Base-by-base conservation (phyloP, 106 monocot species). In the Platanthera zijinensis region DNA sequence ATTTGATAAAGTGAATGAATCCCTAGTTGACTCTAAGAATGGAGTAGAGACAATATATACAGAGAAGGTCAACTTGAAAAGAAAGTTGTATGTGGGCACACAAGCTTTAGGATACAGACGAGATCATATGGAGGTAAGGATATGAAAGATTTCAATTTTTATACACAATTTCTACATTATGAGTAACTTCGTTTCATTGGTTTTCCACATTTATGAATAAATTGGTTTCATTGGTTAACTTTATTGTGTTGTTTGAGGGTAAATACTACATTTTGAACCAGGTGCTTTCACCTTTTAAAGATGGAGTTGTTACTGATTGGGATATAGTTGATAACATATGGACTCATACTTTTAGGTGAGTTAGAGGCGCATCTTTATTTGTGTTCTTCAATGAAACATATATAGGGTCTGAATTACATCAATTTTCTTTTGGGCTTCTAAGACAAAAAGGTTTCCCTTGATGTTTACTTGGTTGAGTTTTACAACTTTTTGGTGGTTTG, bases 281-380 rank as follows among this genome's bases (percentile, higher is more conserved):
- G 95, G 95, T 95, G 57, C 83, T 92, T 66, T 95, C 95, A 71
- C 90, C 92, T 66, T 83, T 95, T 83, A 95, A 86, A 74, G 90
- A 95, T 87, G 88, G 92, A 49, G 63, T 84, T 49, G 88, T 90
- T 83, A 83, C 84, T 90, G 95, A 95, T 63, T 95, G 95, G 95
- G 95, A 95, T 77, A 87, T 92, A 56, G 92, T 90, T 32, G 90
- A 92, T 80, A 92, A 87, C 76, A 92, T 95, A 90, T 92, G 95
- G 92, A 85, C 85, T 80, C 92, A 95, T 88, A 90, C 95, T 80
- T 95, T 95, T 78, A 95, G 90, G 95, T 95, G 15, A 79, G 81
- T 39, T 39, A 39, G 39, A 39, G 39, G 39, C 39, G 1, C 39
- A 39, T 39, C 39, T 39, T 39, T 39, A 39, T 39, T 39, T 39